Percentiles rank a stretch among this genome's conserved stretches.
phyloP scores from a whole-genome alignment of 352 stramenopile species.

The Phytopythium cucurbitacearum region DNA sequence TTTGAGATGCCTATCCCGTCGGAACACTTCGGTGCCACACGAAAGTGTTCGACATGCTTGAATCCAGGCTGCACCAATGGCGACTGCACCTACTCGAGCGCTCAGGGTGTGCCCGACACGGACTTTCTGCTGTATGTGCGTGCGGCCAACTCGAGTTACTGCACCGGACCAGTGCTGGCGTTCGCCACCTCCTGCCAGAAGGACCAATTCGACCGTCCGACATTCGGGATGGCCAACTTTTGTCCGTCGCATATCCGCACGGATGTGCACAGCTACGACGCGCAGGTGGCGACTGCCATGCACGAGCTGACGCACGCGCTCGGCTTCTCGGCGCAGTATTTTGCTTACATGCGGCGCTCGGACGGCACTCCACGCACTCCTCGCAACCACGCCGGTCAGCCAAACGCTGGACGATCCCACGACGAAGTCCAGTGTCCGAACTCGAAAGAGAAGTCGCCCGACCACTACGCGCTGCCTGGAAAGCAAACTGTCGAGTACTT shows the following conservation, averaged over 20 bases:
- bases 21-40: slow-evolving; percentile 52
- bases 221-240: slow-evolving; percentile 84
- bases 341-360: slow-evolving; percentile 61
- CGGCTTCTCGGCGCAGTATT: slow-evolving; percentile 76
- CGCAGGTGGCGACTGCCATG: slow-evolving; percentile 62
- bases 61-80: slow-evolving; percentile 34
- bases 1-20: slow-evolving; percentile 70
- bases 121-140: slow-evolving; percentile 79
- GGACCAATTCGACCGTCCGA: slow-evolving; percentile 80
- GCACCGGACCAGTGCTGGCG: slow-evolving; percentile 43
- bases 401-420: neutral
- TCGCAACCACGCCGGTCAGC: slow-evolving; percentile 39
- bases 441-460: neutral
- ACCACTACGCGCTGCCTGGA: slow-evolving; percentile 31
- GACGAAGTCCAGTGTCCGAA: neutral
- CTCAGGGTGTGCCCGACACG: slow-evolving; percentile 32
- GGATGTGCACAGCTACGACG: slow-evolving; percentile 45
- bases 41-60: slow-evolving; percentile 38
- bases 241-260: slow-evolving; percentile 66
- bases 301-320: slow-evolving; percentile 84
- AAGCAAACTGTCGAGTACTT: slow-evolving; percentile 50
- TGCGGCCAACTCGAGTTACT: slow-evolving; percentile 44
- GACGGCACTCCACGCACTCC: slow-evolving; percentile 65
- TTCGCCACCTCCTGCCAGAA: slow-evolving; percentile 82
- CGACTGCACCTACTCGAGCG: slow-evolving; percentile 26